Conservation (phyloP, 257 asterid species). For the Anisodus acutangulus region DNA sequence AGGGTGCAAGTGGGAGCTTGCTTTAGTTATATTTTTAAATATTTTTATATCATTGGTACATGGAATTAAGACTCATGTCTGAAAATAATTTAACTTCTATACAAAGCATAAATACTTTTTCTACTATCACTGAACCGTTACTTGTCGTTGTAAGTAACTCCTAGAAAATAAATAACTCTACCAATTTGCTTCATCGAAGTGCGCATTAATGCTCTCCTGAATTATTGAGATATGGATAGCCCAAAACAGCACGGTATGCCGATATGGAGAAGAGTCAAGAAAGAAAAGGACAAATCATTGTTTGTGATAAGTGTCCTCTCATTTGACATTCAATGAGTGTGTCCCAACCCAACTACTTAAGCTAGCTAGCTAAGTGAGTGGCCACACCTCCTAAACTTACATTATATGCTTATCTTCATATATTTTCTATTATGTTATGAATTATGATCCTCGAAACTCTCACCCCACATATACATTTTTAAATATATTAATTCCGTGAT, state of each 20-base stretch:
- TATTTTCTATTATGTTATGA: background rate
- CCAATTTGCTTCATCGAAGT: background rate
- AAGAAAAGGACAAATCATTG: constrained; percentile 15
- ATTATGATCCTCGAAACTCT: constrained; percentile 19
- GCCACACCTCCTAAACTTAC: background rate
- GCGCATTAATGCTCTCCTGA: background rate
- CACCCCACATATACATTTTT: background rate
- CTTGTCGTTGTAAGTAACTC: background rate
- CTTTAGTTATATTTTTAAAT: background rate
- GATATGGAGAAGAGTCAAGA: background rate
- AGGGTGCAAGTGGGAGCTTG: background rate
- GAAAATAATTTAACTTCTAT: background rate
- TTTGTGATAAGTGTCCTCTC: constrained; percentile 21
- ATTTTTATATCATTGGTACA: background rate
- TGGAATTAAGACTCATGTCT: background rate
- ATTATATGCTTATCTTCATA: background rate
- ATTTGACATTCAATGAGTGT: constrained; percentile 21
- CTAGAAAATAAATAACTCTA: background rate
- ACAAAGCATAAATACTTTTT: background rate
- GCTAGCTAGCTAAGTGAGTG: background rate
- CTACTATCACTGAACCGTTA: background rate
- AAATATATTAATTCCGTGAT: background rate
- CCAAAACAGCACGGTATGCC: background rate
- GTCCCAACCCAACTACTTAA: constrained; percentile 12
- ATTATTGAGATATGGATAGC: background rate